phyloP scores from a whole-genome alignment of 1,284 basidiomycete genomes.

The Melampsora larici-populina region DNA sequence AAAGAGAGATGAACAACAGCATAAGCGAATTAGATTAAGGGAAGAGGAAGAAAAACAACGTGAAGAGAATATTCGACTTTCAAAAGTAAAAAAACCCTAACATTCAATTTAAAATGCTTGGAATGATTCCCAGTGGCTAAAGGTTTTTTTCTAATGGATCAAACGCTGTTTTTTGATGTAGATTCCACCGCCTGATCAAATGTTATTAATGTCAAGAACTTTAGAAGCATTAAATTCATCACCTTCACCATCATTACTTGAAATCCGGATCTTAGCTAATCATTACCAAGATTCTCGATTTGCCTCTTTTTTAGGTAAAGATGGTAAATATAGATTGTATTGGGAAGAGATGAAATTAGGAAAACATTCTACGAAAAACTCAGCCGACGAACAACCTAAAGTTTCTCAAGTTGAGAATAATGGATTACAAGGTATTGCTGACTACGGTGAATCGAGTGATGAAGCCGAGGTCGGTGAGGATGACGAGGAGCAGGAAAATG shows the following conservation, averaged over 20 bases:
- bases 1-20: slow-evolving; percentile 34
- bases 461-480: neutral
- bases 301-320: slow-evolving; percentile 30
- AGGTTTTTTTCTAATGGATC: neutral
- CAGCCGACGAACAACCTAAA: neutral
- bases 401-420: neutral
- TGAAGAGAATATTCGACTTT: slow-evolving; percentile 18
- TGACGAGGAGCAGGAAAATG: neutral
- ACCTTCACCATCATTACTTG: slow-evolving; percentile 31
- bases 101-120: neutral
- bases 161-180: neutral
- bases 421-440: slow-evolving; percentile 11
- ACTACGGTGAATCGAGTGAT: slow-evolving; percentile 36
- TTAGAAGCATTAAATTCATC: slow-evolving; percentile 20
- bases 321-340: slow-evolving; percentile 21
- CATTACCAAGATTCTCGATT: slow-evolving; percentile 29
- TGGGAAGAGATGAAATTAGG: slow-evolving; percentile 40
- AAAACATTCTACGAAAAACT: neutral
- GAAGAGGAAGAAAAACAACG: slow-evolving; percentile 39
- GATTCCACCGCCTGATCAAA: slow-evolving; percentile 37
- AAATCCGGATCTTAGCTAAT: slow-evolving; percentile 38
- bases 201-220: slow-evolving; percentile 18
- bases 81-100: slow-evolving; percentile 9
- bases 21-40: slow-evolving; percentile 20
- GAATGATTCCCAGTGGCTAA: neutral